Conservation (phyloP, 2,329 filamentous ascomycete genomes). For the Cercospora sp. region DNA sequence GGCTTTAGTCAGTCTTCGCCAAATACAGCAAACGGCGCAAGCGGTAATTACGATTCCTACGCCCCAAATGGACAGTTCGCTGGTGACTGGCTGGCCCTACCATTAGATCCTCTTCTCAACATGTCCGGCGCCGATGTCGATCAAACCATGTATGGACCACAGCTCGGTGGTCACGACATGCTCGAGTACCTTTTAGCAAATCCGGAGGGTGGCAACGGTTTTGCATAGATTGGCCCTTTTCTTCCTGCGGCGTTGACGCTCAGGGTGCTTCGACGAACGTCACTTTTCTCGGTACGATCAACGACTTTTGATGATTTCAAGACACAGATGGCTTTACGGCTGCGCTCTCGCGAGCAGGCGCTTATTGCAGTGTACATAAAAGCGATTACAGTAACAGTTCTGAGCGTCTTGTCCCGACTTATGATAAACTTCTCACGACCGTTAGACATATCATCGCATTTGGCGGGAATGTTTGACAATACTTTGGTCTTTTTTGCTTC, state of each 20-base stretch:
- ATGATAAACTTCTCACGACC: neutral
- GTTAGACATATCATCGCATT: neutral
- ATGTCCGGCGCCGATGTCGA: conserved; percentile 61
- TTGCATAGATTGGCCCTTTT: neutral
- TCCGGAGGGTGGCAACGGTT: conserved; percentile 6
- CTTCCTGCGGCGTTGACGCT: neutral
- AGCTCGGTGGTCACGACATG: conserved; percentile 61
- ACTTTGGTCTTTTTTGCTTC: neutral
- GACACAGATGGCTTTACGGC: conserved; percentile 2
- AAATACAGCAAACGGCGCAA: conserved; percentile 33
- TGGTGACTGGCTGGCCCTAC: conserved; percentile 63
- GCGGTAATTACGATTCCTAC: conserved; percentile 27
- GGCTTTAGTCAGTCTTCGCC: conserved; percentile 40
- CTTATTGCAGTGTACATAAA: neutral
- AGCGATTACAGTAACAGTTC: neutral
- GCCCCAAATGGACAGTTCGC: conserved; percentile 33
- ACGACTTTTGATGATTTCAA: neutral
- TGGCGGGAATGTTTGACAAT: neutral
- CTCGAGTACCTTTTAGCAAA: conserved; percentile 47
- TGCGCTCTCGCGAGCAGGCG: conserved; percentile 8
- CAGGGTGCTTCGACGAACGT: neutral
- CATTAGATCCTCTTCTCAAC: conserved; percentile 60
- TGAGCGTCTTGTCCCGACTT: neutral
- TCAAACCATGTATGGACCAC: conserved; percentile 58
- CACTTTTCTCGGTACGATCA: neutral